These are phyloP conservation scores for Eimeria zaria DNA, from an alignment of 169 alveolate species.

Conservation along the genomic window DNA sequence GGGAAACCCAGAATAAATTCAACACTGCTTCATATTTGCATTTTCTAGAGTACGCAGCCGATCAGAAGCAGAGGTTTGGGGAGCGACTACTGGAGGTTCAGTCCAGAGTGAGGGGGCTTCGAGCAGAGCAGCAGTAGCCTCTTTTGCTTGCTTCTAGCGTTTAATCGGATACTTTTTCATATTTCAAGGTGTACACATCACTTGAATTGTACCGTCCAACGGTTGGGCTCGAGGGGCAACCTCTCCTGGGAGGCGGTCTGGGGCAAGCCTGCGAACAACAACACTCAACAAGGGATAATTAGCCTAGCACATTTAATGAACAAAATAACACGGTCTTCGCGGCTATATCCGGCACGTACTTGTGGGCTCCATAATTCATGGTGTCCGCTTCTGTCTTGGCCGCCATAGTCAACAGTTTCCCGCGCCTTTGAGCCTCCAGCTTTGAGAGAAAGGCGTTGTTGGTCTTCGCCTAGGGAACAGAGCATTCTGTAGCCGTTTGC, in stretches of 20 bases:
- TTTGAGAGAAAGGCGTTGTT: neutral
- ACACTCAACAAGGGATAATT: neutral
- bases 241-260: neutral
- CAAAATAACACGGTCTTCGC: neutral
- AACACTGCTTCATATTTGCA: neutral
- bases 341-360: neutral
- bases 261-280: neutral
- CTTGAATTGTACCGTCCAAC: slow-evolving; percentile 3
- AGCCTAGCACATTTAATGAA: neutral
- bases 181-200: slow-evolving; percentile 19
- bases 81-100: slow-evolving; percentile 51
- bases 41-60: neutral
- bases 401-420: neutral
- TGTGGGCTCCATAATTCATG: neutral
- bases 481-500: neutral
- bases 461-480: slow-evolving; percentile 4
- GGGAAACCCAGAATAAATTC: neutral
- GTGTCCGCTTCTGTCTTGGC: slow-evolving; percentile 12
- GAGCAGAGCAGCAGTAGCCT: slow-evolving; percentile 21
- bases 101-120: slow-evolving; percentile 43
- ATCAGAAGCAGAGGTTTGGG: neutral
- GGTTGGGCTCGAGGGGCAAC: neutral
- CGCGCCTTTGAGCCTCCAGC: neutral
- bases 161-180: neutral
- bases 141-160: slow-evolving; percentile 8